Base-by-base conservation (phyloP, 2,329 filamentous ascomycete genomes). In the Ploettnerulaceae sp. region DNA sequence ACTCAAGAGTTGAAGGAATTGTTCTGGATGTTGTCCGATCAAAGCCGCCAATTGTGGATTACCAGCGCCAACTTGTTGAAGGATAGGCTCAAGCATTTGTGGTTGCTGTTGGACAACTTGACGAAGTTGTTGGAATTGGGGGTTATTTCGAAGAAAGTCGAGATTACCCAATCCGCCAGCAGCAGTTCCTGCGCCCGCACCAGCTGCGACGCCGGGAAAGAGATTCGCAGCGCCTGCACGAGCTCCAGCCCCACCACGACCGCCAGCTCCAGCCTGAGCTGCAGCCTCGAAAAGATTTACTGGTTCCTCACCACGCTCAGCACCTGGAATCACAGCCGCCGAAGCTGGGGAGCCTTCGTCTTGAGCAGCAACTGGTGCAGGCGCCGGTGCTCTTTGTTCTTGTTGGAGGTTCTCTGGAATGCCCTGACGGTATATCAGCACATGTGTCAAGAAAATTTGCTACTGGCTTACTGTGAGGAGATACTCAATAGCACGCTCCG, bases 21-120 rank as follows among this genome's bases (percentile, higher is more conserved):
- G 88, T 43, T 96, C 89, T 6, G 89, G 90, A 67, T 97, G 89
- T 63, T 86, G 81, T 31, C 86, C 86, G 55, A 98, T 98, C 64
- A 96, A 76, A 66, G 91, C 84, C 6, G 93, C 93, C 45, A 98
- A 81, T 65, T 95, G 86, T 14, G 93, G 93, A 71, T 98, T 98
- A 20, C 91, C 91, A 17, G 89, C 86, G 26, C 89, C 90, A 28
- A 98, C 88, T 69, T 96, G 90, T 69, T 97, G 91, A 47, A 98
- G 75, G 58, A 98, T 97, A 5, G 93, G 91, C 72, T 98, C 93
- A 17, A 98, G 83, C 93, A 98, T 98, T 66, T 93, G 86, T 14
- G 93, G 93, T 66, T 97, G 88, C 67, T 96, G 90, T 70, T 98
- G 93, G 34, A 98, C 91, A 17, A 98, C 84, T 70, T 96, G 90